Evolutionary conservation across 768 basidiomycete genomes (phyloP).

Genomic region (Mycena kentingensis): DNA sequence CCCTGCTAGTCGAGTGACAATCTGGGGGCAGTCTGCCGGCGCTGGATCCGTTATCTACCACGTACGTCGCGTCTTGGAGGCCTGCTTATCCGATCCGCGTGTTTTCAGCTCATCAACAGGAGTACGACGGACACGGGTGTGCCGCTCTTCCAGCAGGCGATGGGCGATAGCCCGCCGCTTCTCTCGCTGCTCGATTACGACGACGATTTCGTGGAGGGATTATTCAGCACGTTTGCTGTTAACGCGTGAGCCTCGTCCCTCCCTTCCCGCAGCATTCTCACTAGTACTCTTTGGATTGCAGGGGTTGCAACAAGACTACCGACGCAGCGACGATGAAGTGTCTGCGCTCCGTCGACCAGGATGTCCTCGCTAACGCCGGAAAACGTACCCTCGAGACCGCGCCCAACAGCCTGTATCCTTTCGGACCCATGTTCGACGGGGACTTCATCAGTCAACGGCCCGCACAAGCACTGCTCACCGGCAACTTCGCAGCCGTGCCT

Average conservation of each 20-base stretch:
- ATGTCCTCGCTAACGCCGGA: not conserved
- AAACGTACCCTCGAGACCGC: not conserved
- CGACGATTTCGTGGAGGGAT: slow-evolving; percentile 35
- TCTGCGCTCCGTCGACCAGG: not conserved
- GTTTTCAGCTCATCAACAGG: slow-evolving; percentile 40
- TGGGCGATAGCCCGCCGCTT: slow-evolving; percentile 48
- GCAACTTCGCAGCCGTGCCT: not conserved
- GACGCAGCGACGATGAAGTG: not conserved
- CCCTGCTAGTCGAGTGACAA: slow-evolving; percentile 39
- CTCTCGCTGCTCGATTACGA: slow-evolving; percentile 37
- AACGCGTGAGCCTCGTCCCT: slow-evolving; percentile 34
- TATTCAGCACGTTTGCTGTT: slow-evolving; percentile 38
- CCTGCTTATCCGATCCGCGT: no score
- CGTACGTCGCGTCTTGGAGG: no score
- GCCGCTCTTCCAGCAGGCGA: slow-evolving; percentile 41
- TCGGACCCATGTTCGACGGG: not conserved
- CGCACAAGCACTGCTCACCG: not conserved
- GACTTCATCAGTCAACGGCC: not conserved
- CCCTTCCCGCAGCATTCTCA: not conserved
- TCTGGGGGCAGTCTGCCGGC: slow-evolving; percentile 46
- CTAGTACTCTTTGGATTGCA: not conserved
- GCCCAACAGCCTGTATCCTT: not conserved
- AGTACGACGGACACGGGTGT: slow-evolving; percentile 22
- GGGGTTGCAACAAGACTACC: not conserved
- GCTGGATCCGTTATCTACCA: slow-evolving; percentile 46